Evolutionary conservation across 2,329 filamentous ascomycete species (phyloP), one percentile per base, ranked within the genome.

Genomic region (Diplodia mutila): DNA sequence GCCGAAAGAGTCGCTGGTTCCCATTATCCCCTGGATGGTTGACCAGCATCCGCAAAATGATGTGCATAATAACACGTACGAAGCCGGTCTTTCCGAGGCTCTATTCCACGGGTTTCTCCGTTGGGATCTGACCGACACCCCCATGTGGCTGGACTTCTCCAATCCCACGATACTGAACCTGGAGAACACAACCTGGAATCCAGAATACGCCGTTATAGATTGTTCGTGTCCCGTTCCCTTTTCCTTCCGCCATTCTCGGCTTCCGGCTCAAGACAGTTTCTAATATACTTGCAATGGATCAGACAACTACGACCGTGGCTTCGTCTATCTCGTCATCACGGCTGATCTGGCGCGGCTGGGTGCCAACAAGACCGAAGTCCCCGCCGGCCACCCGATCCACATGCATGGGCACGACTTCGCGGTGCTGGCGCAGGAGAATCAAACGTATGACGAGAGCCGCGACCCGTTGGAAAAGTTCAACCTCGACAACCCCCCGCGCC

Each of bases 361-460:
- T 11, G 65, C 61, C 21, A 63, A 57, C 21, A 67, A 54, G 54
- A 69, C 70, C 27, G 61, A 48, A 18, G 42, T 59, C 57, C 70
- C 70, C 39, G 72, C 68, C 12, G 72, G 71, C 29, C 74, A 78
- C 49, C 75, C 75, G 0, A 76, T 76, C 16, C 75, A 75, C 52
- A 59, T 67, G 21, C 66, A 67, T 59, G 71, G 74, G 14, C 73
- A 76, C 21, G 74, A 76, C 49, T 69, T 70, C 54, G 73, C 73
- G 66, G 70, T 79, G 51, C 72, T 79, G 52, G 61, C 61, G 27
- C 67, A 68, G 46, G 39, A 27, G 29, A 71, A 74, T 67, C 70
- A 71, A 69, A 73, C 72, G 34, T 84, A 84, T 77, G 84, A 83
- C 75, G 71, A 73, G 18, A 71, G 69, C 48, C 78, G 79, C 64